Base-by-base conservation (phyloP, 2,329 filamentous ascomycete species). In the Penicillium sp. region DNA sequence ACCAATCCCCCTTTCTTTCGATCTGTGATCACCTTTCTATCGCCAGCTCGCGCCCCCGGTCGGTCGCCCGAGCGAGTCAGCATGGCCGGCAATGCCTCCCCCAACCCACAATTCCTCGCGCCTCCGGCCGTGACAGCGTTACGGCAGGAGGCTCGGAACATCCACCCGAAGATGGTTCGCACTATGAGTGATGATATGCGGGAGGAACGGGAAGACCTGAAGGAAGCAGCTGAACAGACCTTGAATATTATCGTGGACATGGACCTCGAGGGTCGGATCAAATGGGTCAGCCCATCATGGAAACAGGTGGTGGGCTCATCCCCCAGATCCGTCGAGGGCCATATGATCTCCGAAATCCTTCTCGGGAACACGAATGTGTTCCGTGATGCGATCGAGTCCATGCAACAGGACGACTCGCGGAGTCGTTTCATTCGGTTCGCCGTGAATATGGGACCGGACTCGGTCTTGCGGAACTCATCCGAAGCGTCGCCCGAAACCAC, bases 201-300 rank as follows among this genome's bases (percentile, higher is more conserved):
- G 65, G 91, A 95, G 69, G 92, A 97, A 78, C 86, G 92, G 59
- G 90, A 96, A 71, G 93, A 97, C 71, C 83, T 99, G 64, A 92
- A 92, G 69, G 91, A 96, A 78, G 94, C 93, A 39, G 94, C 93
- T 47, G 93, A 97, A 76, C 91, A 97, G 78, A 97, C 92, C 21
- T 82, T 96, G 71, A 99, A 97, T 75, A 90, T 96, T 60, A 96
- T 99, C 71, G 83, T 99, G 70, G 93, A 99, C 77, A 82, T 99
- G 61, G 91, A 92, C 68, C 83, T 97, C 52, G 90, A 97, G 69
- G 91, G 91, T 61, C 89, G 86, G 57, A 89, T 99, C 67, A 89
- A 92, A 75, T 99, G 94, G 91, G 92, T 96, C 66, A 97, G 93
- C 72, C 91, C 92, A 11, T 97, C 93, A 14, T 99, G 94, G 94